Evolutionary conservation across 2,329 filamentous ascomycete species (phyloP).

Genomic region (Colletotrichum caudatum): DNA sequence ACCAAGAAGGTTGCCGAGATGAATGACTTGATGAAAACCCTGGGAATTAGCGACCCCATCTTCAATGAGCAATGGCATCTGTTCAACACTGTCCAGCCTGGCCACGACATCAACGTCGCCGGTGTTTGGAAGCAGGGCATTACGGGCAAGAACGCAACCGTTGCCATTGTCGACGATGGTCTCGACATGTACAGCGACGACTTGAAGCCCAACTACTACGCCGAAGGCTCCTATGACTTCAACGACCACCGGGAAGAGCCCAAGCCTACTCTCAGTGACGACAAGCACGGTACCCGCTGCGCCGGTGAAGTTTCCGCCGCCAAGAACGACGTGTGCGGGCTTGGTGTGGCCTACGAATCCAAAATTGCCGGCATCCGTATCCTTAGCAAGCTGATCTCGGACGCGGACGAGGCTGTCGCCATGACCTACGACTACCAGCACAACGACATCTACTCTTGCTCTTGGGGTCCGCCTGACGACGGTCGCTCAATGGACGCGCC

Average conservation of each 20-base stretch:
- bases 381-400: slow-evolving; percentile 88
- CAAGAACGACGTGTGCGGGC: slow-evolving; percentile 91
- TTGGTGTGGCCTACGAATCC: slow-evolving; percentile 95
- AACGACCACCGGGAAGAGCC: slow-evolving; percentile 87
- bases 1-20: slow-evolving; percentile 67
- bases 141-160: slow-evolving; percentile 88
- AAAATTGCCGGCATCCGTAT: slow-evolving; percentile 94
- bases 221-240: slow-evolving; percentile 93
- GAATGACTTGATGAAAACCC: slow-evolving; percentile 68
- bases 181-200: slow-evolving; percentile 96
- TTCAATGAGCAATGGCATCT: slow-evolving; percentile 97
- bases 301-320: slow-evolving; percentile 93
- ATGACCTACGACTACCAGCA: slow-evolving; percentile 93
- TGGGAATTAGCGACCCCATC: slow-evolving; percentile 90
- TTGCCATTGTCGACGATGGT: slow-evolving; percentile 96
- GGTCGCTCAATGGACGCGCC: slow-evolving; percentile 94
- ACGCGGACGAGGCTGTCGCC: slow-evolving; percentile 90
- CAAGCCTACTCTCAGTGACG: slow-evolving; percentile 83
- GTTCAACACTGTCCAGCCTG: slow-evolving; percentile 81
- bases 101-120: slow-evolving; percentile 97
- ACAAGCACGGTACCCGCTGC: slow-evolving; percentile 92
- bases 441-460: slow-evolving; percentile 98
- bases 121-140: slow-evolving; percentile 91
- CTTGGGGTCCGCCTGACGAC: slow-evolving; percentile 96
- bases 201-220: slow-evolving; percentile 93